These are phyloP conservation scores for Solanum piurae DNA, from an alignment of 257 asterid species.

Conservation along the genomic window DNA sequence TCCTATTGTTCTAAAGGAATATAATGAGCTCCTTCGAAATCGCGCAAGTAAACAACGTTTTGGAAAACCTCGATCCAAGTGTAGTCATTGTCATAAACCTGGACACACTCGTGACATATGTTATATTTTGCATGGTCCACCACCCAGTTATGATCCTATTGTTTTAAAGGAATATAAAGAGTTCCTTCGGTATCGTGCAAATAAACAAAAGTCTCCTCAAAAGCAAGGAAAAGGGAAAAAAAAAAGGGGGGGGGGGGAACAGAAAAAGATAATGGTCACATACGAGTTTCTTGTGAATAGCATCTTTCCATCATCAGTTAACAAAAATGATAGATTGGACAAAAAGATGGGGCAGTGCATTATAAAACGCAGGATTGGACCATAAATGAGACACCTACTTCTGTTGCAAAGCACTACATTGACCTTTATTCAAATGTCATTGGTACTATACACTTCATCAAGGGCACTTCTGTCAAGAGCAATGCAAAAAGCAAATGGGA, in stretches of 20 bases:
- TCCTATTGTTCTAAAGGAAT: no score
- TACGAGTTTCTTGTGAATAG: not conserved
- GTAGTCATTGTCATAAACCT: no score
- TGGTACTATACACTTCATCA: not conserved
- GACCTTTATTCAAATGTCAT: not conserved
- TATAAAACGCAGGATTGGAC: not conserved
- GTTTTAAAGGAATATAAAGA: no score
- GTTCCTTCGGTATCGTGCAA: no score
- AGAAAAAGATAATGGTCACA: not conserved
- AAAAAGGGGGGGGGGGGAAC: not conserved
- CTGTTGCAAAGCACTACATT: not conserved
- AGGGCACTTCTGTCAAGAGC: not conserved
- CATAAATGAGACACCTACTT: not conserved
- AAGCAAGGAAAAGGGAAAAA: not conserved
- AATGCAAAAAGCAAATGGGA: not conserved
- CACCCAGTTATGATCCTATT: no score
- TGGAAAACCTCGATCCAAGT: no score
- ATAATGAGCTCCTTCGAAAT: no score
- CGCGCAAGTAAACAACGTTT: no score
- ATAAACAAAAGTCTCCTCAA: not conserved
- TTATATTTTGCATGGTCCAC: no score
- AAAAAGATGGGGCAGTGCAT: not conserved
- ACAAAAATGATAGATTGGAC: not conserved
- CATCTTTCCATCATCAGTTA: not conserved
- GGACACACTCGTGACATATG: no score